Conservation (phyloP, 495 filamentous ascomycete genomes). For the Penicillium bovifimosum region DNA sequence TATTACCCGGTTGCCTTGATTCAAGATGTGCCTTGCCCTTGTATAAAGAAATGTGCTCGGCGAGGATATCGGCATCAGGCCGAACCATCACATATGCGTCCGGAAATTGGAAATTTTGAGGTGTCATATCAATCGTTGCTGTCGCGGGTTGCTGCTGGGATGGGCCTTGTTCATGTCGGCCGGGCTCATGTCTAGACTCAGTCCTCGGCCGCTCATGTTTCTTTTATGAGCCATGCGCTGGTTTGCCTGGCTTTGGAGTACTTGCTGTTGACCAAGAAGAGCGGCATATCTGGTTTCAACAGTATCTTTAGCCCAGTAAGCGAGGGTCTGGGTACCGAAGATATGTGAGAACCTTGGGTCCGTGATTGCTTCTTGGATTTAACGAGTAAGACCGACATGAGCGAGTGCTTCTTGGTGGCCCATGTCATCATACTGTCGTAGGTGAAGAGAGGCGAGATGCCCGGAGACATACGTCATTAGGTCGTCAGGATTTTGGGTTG, state of each 20-base stretch:
- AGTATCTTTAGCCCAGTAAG: not conserved
- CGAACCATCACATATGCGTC: not conserved
- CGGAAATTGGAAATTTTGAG: not conserved
- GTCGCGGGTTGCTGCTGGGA: not conserved
- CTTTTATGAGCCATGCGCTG: constrained; percentile 1
- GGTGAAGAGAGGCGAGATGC: not conserved
- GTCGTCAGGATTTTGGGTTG: not conserved
- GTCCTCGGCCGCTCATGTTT: not conserved
- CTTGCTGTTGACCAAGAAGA: not conserved
- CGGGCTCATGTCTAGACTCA: not conserved
- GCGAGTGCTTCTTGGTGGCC: not conserved
- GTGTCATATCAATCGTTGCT: constrained; percentile 2
- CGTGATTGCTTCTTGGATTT: constrained; percentile 2
- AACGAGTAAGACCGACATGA: not conserved
- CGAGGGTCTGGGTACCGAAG: not conserved
- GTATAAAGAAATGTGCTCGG: not conserved
- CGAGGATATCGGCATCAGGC: not conserved
- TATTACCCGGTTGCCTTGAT: not conserved
- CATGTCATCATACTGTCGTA: not conserved
- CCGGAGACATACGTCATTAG: not conserved
- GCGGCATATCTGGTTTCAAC: not conserved
- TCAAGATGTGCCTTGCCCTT: not conserved
- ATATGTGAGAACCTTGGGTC: not conserved
- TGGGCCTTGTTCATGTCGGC: not conserved
- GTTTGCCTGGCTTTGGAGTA: not conserved